A percentile compares a stretch with the other conserved stretches of the same genome.
Conservation (phyloP, 805 yeast genomes). For the Kuraishia molischiana region DNA sequence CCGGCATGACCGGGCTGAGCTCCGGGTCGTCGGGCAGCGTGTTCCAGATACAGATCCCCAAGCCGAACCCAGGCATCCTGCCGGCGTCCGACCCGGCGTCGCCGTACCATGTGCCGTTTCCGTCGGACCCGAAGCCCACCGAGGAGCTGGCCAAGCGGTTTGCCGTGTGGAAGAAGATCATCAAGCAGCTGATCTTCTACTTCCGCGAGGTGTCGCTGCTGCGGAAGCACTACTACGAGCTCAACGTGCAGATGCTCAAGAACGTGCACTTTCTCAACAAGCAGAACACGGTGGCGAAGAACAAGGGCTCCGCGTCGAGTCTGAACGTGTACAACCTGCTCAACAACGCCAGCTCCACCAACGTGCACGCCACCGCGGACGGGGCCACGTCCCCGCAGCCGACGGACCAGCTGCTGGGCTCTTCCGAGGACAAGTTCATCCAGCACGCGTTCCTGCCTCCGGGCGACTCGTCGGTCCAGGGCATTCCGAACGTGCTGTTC, state of each 20-base stretch:
- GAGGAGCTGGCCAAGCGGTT: constrained; percentile 44
- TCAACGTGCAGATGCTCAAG: constrained; percentile 40
- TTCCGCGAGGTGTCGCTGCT: constrained; percentile 40
- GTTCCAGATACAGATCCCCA: constrained; percentile 9
- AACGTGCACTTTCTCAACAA: constrained; percentile 32
- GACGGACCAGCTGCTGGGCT: neutral
- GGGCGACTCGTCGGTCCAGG: constrained; percentile 25
- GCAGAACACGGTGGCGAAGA: constrained; percentile 2
- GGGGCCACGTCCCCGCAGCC: neutral
- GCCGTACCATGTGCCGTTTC: constrained; percentile 23
- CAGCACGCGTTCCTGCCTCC: constrained; percentile 34
- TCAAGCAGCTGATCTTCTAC: constrained; percentile 42
- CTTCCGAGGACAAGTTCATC: constrained; percentile 31
- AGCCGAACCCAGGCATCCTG: constrained; percentile 8
- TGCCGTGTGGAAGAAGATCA: constrained; percentile 46
- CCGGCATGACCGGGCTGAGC: constrained; percentile 3
- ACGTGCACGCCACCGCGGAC: neutral
- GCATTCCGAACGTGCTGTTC: constrained; percentile 20
- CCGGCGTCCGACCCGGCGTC: constrained; percentile 22
- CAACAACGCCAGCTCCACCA: neutral
- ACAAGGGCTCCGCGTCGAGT: constrained; percentile 2
- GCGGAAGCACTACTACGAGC: constrained; percentile 41
- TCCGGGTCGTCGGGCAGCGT: constrained; percentile 5
- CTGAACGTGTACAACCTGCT: constrained; percentile 6
- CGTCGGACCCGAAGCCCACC: constrained; percentile 25